Evolutionary conservation across 2,329 filamentous ascomycete species (phyloP), one percentile per base, ranked within the genome.

Genomic region (Colletotrichum zoysiae): DNA sequence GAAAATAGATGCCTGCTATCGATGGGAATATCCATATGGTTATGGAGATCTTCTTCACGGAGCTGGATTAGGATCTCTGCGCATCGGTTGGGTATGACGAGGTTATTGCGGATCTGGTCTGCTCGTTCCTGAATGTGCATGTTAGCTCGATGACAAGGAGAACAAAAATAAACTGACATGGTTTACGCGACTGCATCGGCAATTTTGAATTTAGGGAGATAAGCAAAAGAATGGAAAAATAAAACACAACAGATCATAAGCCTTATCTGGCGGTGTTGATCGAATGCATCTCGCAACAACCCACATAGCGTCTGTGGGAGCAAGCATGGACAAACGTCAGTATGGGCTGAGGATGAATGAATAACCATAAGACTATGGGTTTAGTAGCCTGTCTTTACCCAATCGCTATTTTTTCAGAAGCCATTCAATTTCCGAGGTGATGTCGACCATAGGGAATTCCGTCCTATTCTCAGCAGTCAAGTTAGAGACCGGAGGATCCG

Each of bases 361-460:
- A 55, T 1, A n/a, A 3, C 18, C 51, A 35, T 2, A 16, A 11
- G 51, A 18, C 30, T n/a, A 35, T n/a, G 53, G 6, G 5, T 8
- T 6, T 2, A n/a, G 53, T 56, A 5, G 4, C 9, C 53, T 20
- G 9, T n/a, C 53, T 30, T 35, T 18, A n/a, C 20, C 8, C 18
- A 5, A 38, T 65, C 4, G 44, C 18, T 33, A 38, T n/a, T 42
- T 61, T 14, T 57, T 40, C 8, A 67, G 59, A 30, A 69, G 46
- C 8, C 20, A 26, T 6, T 67, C 63, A 35, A 73, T 64, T 6
- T 67, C 44, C 2, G 46, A 55, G 3, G 71, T 73, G 16, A 73
- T 74, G 46, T 74, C 71, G 5, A 72, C 65, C 56, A 74, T 48
- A 9, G 69, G 69, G 14, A 74, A 72, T 16, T 20, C 46, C 2